These are phyloP conservation scores for Comarum palustre DNA, from an alignment of 306 rosid genomes.

Conservation along the genomic window DNA sequence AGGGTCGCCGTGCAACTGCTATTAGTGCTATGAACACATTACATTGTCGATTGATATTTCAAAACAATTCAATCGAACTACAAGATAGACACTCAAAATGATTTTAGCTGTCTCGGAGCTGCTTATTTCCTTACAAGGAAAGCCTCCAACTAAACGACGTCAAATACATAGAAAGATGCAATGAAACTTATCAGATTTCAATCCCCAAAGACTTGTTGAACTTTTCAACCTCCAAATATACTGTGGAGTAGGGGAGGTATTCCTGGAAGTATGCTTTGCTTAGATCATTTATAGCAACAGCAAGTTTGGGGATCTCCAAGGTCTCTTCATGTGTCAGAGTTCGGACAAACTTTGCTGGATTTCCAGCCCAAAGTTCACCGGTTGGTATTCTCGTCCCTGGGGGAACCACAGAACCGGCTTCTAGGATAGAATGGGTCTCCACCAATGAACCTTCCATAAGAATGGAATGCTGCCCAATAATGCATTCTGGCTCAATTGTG, in stretches of 20 bases:
- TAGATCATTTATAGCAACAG: constrained; percentile 84
- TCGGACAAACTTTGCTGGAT: constrained; percentile 91
- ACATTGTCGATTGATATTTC: constrained; percentile 17
- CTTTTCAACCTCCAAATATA: constrained; percentile 95
- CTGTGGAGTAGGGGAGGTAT: constrained; percentile 92
- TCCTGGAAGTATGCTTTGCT: constrained; percentile 78
- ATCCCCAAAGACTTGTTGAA: constrained; percentile 90
- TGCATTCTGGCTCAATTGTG: constrained; percentile 96
- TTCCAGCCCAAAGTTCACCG: constrained; percentile 98
- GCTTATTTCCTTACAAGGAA: constrained; percentile 70
- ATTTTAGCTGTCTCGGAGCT: constrained; percentile 32
- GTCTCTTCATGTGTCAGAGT: constrained; percentile 83
- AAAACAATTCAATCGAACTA: constrained; percentile 33
- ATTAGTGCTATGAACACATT: constrained; percentile 10
- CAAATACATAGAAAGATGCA: constrained; percentile 32
- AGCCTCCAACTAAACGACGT: constrained; percentile 46
- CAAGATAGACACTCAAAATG: constrained; percentile 18
- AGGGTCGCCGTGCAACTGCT: constrained; percentile 28
- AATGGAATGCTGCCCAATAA: constrained; percentile 94
- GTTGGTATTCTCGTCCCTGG: constrained; percentile 94
- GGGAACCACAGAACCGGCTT: constrained; percentile 98
- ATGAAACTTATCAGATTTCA: constrained; percentile 48
- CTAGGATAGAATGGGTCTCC: constrained; percentile 91
- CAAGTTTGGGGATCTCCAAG: constrained; percentile 93
- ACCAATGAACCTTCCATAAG: constrained; percentile 98